Percentiles rank a stretch among this genome's conserved stretches.
phyloP scores from a whole-genome alignment of 2,329 filamentous ascomycete species.

The Cladosporium colombiae region DNA sequence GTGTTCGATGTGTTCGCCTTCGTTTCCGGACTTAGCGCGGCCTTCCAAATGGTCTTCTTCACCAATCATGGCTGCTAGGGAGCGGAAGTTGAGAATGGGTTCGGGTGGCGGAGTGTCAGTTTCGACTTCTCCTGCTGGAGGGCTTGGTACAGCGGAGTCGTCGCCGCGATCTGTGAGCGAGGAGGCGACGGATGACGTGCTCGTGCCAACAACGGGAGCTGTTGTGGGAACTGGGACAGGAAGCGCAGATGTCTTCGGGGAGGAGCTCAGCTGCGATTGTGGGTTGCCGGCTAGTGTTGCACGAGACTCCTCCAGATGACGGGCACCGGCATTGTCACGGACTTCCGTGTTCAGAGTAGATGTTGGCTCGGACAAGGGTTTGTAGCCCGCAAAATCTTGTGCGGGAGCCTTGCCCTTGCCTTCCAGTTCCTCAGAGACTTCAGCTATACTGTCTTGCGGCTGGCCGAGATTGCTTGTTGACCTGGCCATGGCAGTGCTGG shows the following conservation, averaged over 20 bases:
- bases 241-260: slow-evolving; percentile 28
- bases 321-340: slow-evolving; percentile 38
- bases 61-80: slow-evolving; percentile 64
- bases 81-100: slow-evolving; percentile 78
- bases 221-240: slow-evolving; percentile 64
- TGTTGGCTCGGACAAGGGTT: slow-evolving; percentile 45
- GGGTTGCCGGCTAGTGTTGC: slow-evolving; percentile 38
- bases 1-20: slow-evolving; percentile 45
- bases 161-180: slow-evolving; percentile 61
- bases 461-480: slow-evolving; percentile 56
- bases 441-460: slow-evolving; percentile 38
- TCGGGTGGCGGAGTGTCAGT: slow-evolving; percentile 60
- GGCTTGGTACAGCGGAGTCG: slow-evolving; percentile 44
- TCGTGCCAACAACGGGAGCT: slow-evolving; percentile 58
- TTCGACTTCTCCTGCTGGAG: slow-evolving; percentile 42
- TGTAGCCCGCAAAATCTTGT: slow-evolving; percentile 44
- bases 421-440: slow-evolving; percentile 27
- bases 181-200: slow-evolving; percentile 79
- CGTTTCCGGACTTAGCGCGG: slow-evolving; percentile 27
- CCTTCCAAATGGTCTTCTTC: slow-evolving; percentile 33
- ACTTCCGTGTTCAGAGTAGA: slow-evolving; percentile 43
- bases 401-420: slow-evolving; percentile 53
- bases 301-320: slow-evolving; percentile 49
- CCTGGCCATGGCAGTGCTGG: slow-evolving; percentile 30
- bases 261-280: slow-evolving; percentile 29